Conservation (phyloP, 768 basidiomycete species). For the Strobilomyces confusus region DNA sequence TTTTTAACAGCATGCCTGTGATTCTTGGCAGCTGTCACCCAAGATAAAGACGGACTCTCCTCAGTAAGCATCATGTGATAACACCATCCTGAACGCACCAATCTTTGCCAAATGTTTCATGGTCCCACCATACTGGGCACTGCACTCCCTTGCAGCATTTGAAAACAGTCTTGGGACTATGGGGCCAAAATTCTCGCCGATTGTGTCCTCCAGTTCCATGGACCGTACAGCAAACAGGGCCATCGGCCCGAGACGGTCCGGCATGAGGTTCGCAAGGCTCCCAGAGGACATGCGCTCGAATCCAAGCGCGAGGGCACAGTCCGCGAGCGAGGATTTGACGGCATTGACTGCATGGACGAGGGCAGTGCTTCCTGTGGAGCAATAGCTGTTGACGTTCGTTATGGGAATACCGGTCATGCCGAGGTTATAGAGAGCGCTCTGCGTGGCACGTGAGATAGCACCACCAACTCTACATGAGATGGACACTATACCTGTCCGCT, state of each 20-base stretch:
- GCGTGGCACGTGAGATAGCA: too few species aligned
- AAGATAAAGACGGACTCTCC: too few species aligned
- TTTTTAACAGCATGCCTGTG: conserved; percentile 80
- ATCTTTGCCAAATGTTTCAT: conserved; percentile 72
- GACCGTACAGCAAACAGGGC: conserved; percentile 41
- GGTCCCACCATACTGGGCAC: conserved; percentile 64
- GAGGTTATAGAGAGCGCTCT: conserved; percentile 79
- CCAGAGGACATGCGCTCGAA: conserved; percentile 84
- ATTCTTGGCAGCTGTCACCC: conserved; percentile 79
- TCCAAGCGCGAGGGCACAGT: conserved; percentile 78
- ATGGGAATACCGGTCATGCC: conserved; percentile 83
- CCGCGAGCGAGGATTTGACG: conserved; percentile 64
- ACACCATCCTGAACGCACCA: conserved; percentile 43
- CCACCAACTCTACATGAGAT: not conserved
- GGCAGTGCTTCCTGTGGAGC: conserved; percentile 78
- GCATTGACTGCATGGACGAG: conserved; percentile 69
- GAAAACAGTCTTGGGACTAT: conserved; percentile 70
- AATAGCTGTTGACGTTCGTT: conserved; percentile 85
- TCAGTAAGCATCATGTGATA: too few species aligned
- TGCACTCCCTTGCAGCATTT: conserved; percentile 72
- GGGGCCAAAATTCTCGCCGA: conserved; percentile 65
- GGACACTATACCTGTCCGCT: conserved; percentile 53
- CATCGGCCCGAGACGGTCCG: conserved; percentile 47
- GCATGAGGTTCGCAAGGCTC: conserved; percentile 62
- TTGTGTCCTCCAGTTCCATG: conserved; percentile 43